Evolutionary conservation across 768 basidiomycete species (phyloP).

Genomic region (Mycena kentingensis): DNA sequence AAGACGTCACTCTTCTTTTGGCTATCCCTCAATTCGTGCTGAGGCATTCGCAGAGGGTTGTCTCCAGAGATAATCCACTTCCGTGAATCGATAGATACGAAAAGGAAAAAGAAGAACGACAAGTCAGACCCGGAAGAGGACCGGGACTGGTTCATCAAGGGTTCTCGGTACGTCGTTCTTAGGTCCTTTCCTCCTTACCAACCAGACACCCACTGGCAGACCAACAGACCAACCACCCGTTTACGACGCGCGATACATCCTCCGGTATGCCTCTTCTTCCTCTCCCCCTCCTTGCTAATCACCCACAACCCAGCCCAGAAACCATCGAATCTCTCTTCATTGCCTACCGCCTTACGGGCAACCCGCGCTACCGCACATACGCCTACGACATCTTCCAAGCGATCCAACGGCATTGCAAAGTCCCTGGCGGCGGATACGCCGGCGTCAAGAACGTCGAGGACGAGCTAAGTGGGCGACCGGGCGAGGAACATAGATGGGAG

Average conservation of each 20-base stretch:
- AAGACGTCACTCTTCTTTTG: slow-evolving; percentile 58
- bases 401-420: slow-evolving; percentile 79
- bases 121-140: no score
- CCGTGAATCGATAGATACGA: slow-evolving; percentile 57
- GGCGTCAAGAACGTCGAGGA: slow-evolving; percentile 83
- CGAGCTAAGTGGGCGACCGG: neutral
- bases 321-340: slow-evolving; percentile 93
- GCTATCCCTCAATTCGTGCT: neutral
- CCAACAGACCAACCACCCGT: slow-evolving; percentile 43
- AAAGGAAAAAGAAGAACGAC: slow-evolving; percentile 45
- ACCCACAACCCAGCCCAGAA: slow-evolving; percentile 62
- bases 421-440: slow-evolving; percentile 82
- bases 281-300: neutral
- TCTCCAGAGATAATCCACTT: slow-evolving; percentile 91
- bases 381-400: slow-evolving; percentile 91
- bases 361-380: slow-evolving; percentile 73
- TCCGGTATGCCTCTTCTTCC: slow-evolving; percentile 51
- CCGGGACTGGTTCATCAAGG: slow-evolving; percentile 91
- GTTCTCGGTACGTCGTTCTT: slow-evolving; percentile 49
- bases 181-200: neutral
- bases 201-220: slow-evolving; percentile 25
- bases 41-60: slow-evolving; percentile 58
- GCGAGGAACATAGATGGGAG: slow-evolving; percentile 46
- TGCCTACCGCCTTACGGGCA: slow-evolving; percentile 87
- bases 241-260: slow-evolving; percentile 91